Evolutionary conservation across 2,329 filamentous ascomycete genomes (phyloP).

Genomic region (Ophiocordyceps sinensis): DNA sequence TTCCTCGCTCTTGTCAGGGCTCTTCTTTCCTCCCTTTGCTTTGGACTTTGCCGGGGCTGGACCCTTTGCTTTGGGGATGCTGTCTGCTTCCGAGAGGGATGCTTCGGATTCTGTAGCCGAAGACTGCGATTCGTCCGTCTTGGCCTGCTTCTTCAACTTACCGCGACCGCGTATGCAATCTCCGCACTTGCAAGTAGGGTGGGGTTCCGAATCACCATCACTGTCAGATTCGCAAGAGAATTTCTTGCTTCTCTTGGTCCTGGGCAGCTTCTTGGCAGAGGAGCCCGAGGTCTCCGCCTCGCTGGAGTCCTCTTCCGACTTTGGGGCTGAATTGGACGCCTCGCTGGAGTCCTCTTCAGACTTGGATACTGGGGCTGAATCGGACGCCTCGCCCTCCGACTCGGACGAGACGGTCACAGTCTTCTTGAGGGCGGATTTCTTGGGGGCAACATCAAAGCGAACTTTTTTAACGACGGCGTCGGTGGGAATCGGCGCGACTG

Average conservation of each 20-base stretch:
- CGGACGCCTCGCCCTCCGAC: conserved; percentile 8
- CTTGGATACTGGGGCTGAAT: conserved; percentile 7
- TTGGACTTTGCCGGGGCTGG: conserved; percentile 1
- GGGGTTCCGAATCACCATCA: conserved; percentile 17
- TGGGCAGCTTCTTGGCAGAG: conserved; percentile 3
- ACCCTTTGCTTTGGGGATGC: conserved; percentile 1
- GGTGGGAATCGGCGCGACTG: not conserved
- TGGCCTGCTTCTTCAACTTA: conserved; percentile 2
- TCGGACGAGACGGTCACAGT: conserved; percentile 7
- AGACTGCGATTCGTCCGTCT: conserved; percentile 3
- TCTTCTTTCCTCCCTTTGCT: conserved; percentile 7
- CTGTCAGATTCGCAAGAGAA: conserved; percentile 8
- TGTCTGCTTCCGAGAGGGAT: not conserved
- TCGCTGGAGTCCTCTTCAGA: no score
- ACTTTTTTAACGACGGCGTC: conserved; percentile 24
- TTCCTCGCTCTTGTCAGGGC: conserved; percentile 7
- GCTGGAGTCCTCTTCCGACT: conserved; percentile 4
- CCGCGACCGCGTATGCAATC: conserved; percentile 10
- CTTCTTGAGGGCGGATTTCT: conserved; percentile 10
- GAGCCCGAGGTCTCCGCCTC: conserved; percentile 7
- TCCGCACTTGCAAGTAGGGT: conserved; percentile 15
- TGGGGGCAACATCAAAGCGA: conserved; percentile 23
- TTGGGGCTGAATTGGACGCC: no score
- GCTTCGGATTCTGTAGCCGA: not conserved
- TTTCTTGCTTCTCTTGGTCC: conserved; percentile 8